Percentiles rank a stretch among this genome's conserved stretches.
phyloP scores from a whole-genome alignment of 768 basidiomycete species.

The Naganishia friedmannii region DNA sequence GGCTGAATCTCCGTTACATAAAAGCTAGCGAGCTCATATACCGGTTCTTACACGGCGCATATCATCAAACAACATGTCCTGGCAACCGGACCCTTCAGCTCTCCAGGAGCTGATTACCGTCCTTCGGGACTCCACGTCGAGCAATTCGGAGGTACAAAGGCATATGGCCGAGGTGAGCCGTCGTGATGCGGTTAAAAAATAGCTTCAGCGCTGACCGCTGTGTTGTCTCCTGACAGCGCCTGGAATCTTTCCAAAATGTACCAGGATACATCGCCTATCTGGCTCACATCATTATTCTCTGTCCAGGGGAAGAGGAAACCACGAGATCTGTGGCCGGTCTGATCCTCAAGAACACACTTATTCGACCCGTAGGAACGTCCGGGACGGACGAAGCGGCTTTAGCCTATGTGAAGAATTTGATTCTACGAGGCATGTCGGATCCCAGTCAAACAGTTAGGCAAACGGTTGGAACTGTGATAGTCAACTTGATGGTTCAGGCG shows the following conservation, averaged over 20 bases:
- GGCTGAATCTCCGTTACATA: background rate
- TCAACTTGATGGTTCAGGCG: slow-evolving; percentile 77
- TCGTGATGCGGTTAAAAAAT: too few species aligned
- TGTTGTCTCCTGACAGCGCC: slow-evolving; percentile 43
- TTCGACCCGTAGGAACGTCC: slow-evolving; percentile 67
- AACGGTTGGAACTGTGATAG: slow-evolving; percentile 89
- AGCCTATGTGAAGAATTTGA: slow-evolving; percentile 54
- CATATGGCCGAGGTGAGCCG: slow-evolving; percentile 72
- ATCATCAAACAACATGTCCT: slow-evolving; percentile 56
- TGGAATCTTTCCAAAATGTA: slow-evolving; percentile 62
- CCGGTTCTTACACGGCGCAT: background rate
- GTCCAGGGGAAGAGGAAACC: slow-evolving; percentile 81
- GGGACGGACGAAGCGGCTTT: slow-evolving; percentile 63
- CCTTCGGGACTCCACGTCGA: slow-evolving; percentile 84
- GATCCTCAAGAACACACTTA: slow-evolving; percentile 91
- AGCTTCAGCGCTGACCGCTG: background rate
- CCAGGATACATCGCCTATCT: slow-evolving; percentile 96
- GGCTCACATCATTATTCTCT: slow-evolving; percentile 78
- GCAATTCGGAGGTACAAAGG: slow-evolving; percentile 67
- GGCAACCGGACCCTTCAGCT: slow-evolving; percentile 79
- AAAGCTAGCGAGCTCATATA: background rate
- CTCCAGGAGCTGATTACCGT: slow-evolving; percentile 88
- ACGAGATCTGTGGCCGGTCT: slow-evolving; percentile 95
- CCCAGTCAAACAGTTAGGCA: slow-evolving; percentile 82
- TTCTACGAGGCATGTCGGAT: slow-evolving; percentile 61